phyloP scores from a whole-genome alignment of 352 stramenopile species.

The Phytophthora boehmeriae region DNA sequence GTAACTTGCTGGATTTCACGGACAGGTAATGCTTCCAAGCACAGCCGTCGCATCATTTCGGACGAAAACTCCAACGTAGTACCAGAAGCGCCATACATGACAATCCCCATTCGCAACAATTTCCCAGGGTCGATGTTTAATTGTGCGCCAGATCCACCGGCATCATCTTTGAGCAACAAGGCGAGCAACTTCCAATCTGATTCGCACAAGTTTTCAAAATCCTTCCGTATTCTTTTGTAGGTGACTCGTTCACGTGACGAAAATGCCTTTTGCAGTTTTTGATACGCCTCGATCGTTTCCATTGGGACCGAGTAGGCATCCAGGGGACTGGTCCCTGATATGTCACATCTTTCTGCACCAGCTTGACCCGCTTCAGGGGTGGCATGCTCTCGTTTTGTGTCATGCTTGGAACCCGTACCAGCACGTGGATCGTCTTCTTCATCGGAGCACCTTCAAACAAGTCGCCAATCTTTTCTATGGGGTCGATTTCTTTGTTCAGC shows the following conservation, averaged over 20 bases:
- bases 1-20: slow-evolving; percentile 10
- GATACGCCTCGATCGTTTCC: no score
- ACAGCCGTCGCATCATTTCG: slow-evolving; percentile 22
- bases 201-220: neutral
- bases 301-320: no score
- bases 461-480: neutral
- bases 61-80: slow-evolving; percentile 20
- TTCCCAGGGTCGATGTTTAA: neutral
- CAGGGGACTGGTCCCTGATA: no score
- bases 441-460: no score
- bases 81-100: slow-evolving; percentile 2
- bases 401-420: neutral
- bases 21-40: slow-evolving; percentile 20
- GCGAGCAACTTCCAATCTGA: slow-evolving; percentile 3
- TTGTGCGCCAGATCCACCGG: slow-evolving; percentile 1
- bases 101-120: slow-evolving; percentile 12
- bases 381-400: no score
- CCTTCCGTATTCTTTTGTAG: neutral
- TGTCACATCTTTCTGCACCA: no score
- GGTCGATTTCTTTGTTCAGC: neutral
- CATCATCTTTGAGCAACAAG: slow-evolving; percentile 4
- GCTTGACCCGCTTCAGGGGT: no score
- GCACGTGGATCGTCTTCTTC: neutral
- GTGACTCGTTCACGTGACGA: no score
- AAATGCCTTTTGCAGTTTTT: no score